Evolutionary conservation across 177 flowering plant genomes (phyloP), one percentile per base, ranked within the genome.

Genomic region (Tripterygium wilfordii): DNA sequence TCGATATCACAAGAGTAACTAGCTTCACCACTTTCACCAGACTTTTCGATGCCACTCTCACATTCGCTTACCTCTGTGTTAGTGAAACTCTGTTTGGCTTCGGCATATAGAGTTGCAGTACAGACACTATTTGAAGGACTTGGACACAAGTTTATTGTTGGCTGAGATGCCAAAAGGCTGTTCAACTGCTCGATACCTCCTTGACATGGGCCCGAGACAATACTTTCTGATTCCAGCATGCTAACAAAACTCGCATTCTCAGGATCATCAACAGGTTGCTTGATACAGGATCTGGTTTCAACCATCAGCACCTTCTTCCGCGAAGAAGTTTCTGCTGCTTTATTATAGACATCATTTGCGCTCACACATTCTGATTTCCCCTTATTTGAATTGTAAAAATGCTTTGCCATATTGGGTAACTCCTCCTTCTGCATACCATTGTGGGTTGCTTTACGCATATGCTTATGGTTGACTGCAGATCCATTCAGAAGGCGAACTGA

Each of bases 11-110:
- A 52, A 0, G 82, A 68, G 23, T 68, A 58, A 53, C 70, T 67
- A 45, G 67, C 57, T 16, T 70, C 62, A 20, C 62, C 57, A 61
- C 79, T 75, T 56, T 64, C 83, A 37, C 58, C 46, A 21, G 71
- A 53, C 50, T 63, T 58, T 30, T 67, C 83, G n/a, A 67, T 23
- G 41, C 64, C 60, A 53, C 82, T 73, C 20, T 58, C 45, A 42
- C 64, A 54, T 19, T 77, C 85, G 56, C 88, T 79, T 12, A 63
- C 65, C 56, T 75, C 85, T 22, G 79, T 70, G 38, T 71, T 63
- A 20, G 78, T 69, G 63, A 75, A 81, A 58, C 85, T 84, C 32
- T 74, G 66, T 45, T 79, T 79, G 37, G 88, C 88, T 49, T 84
- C 94, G 8, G 63, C 38, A 57, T 66, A 78, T 8, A 63, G 61